Evolutionary conservation across 768 basidiomycete genomes (phyloP), one percentile per base, ranked within the genome.

Genomic region (Mycena sanguinolenta): DNA sequence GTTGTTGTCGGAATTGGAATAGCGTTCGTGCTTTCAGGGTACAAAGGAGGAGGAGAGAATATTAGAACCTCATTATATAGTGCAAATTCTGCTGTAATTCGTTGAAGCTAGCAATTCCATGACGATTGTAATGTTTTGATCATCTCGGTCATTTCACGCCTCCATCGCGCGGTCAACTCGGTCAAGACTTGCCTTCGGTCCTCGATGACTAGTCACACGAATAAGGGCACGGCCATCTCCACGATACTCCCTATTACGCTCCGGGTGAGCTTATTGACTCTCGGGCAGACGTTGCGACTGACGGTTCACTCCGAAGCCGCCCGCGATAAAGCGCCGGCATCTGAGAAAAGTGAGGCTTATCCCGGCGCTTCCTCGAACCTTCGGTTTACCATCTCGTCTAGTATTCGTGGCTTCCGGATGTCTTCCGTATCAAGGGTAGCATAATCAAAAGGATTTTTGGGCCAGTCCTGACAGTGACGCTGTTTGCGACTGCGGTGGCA

Each of bases 391-490:
- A 63, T 42, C 36, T 34, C 21, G 60, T 34, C 32, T 17, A 94
- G 93, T 95, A 94, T 77, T 94, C 93, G 19, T 97, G 95, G 95
- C 83, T 96, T 16, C 94, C 95, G 2, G 95, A 96, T 79, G 93
- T 96, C 23, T 84, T 96, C 52, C 89, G 95, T 46, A 64, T 96
- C 71, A 90, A 95, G 84, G 93, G 94, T 73, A 95, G 92, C 72
- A 93, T 95, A 70, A 86, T 96, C 39, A 78, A 81, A 1, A 87
- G 87, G 30, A 92, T 97, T 62, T 74, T 92, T 58, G 95, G 95
- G 0, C 96, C 95, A 25, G 94, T 98, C 36, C 78, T 94, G 27
- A 95, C 94, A 0, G 91, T 97, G 34, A 95, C 95, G 0, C 61
- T 95, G 6, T 95, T 94, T 75, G 88, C 96, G 6, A 82, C 80